Evolutionary conservation across 2,329 filamentous ascomycete species (phyloP), one percentile per base, ranked within the genome.

Genomic region (Orbilia javanica): DNA sequence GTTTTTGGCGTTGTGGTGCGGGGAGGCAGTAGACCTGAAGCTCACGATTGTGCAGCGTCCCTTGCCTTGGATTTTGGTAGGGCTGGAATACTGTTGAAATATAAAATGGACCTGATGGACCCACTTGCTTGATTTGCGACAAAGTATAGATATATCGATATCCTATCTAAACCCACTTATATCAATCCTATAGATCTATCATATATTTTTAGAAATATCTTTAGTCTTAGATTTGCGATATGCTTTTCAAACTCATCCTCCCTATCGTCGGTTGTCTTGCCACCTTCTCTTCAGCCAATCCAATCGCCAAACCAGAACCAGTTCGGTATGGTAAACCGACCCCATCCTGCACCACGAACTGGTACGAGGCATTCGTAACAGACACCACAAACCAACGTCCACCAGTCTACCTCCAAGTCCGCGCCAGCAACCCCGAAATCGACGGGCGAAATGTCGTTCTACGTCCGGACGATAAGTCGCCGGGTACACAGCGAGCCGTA

Each of bases 391-490:
- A 78, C 20, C 74, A 78, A 18, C 62, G 74, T 10, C 62, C 67
- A 39, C 67, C 74, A 50, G 53, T 78, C 6, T 78, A 78, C 46
- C 44, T 78, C 15, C 67, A 78, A 72, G 44, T 78, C 18, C 74
- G 67, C 25, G 42, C 74, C 20, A 67, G 60, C 8, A 78, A 78
- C 18, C 60, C 74, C 1, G 13, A 50, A 15, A 78, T 78, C 11
- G 74, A 78, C 31, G 74, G 74, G 15, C 74, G 74, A 27, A 78
- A 78, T 34, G 74, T 78, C 36, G 74, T 68, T 10, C 31, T 72
- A 4, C 74, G 74, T 8, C 67, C 74, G 0, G 74, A 64, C 10
- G 39, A 65, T 36, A 60, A 62, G 18, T 18, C 48, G 2, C 48
- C 36, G 8, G 60, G 60, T n/a, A 20, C 8, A 5, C 64, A 76